phyloP scores from a whole-genome alignment of 345 rosid species.

The Eucalyptus globulus region DNA sequence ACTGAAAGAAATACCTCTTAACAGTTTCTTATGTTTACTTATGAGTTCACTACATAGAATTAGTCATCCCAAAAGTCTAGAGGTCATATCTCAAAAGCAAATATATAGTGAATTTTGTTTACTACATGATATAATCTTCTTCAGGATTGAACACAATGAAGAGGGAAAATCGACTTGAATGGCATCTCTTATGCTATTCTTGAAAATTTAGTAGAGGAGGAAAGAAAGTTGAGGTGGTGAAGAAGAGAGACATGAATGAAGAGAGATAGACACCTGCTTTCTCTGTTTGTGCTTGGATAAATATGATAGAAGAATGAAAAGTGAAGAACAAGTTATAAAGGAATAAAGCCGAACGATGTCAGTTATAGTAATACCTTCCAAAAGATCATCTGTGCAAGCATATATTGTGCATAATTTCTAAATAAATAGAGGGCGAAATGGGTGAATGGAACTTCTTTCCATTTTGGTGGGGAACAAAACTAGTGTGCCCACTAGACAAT shows the following conservation, averaged over 20 bases:
- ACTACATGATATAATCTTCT: background rate
- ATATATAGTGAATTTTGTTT: background rate
- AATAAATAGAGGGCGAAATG: background rate
- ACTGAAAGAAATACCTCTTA: background rate
- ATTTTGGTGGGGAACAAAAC: background rate
- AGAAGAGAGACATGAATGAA: background rate
- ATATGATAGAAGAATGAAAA: background rate
- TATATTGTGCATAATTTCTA: background rate
- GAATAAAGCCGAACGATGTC: background rate
- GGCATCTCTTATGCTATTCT: background rate
- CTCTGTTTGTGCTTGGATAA: background rate
- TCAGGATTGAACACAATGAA: background rate
- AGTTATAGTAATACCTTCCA: background rate
- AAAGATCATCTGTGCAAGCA: background rate
- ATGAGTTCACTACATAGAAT: background rate
- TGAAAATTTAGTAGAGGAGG: background rate
- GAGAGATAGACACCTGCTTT: background rate
- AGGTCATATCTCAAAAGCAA: background rate
- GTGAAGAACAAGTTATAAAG: background rate
- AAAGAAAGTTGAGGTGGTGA: background rate
- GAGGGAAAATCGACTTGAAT: background rate
- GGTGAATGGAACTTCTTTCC: background rate
- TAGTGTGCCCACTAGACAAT: background rate
- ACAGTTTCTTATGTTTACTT: background rate
- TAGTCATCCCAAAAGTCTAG: background rate